Base-by-base conservation (phyloP, 768 basidiomycete species). In the Amanita rimosa region DNA sequence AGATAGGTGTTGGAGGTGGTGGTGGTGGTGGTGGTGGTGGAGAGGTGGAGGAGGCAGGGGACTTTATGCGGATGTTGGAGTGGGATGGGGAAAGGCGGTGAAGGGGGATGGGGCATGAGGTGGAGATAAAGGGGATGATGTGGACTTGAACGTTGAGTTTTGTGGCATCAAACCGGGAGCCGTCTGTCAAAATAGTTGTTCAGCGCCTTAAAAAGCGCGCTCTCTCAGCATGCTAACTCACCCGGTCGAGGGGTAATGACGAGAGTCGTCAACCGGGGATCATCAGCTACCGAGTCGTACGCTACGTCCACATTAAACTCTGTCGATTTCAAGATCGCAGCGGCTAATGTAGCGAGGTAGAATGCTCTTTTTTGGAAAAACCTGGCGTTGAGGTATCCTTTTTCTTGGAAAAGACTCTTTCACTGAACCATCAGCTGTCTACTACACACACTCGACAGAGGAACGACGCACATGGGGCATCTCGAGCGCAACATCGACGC, bases 281-380 rank as follows among this genome's bases (percentile, higher is more conserved):
- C 81, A 31, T 72, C 73, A 14, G 67, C 66, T 0, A 72, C 63
- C 2, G 79, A 81, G 10, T 76, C 71, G 60, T 81, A 92, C 24
- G 63, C 64, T 14, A 76, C 64, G n/a, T 86, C 78, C 3, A 86
- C 75, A 11, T 72, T 69, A 13, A 81, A 61, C 7, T 58, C 66
- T 52, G 73, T 69, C 10, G 71, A 63, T 31, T 65, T 62, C 37
- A 65, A 66, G 34, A 92, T 61, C 1, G 78, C 75, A 6, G 75
- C 70, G 1, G 88, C 86, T 39, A 98, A 67, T 3, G 76, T 77
- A 6, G 92, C 85, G 16, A 97, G 75, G 64, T 90, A 99, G 60
- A 85, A 92, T 0, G 90, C 83, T 34, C 89, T 74, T 60, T 98
- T 98, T 60, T 94, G 85, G 61, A 95, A 94, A 62, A 85, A 92